Conservation (phyloP, 495 filamentous ascomycete genomes). For the Aspergillus hancockii region DNA sequence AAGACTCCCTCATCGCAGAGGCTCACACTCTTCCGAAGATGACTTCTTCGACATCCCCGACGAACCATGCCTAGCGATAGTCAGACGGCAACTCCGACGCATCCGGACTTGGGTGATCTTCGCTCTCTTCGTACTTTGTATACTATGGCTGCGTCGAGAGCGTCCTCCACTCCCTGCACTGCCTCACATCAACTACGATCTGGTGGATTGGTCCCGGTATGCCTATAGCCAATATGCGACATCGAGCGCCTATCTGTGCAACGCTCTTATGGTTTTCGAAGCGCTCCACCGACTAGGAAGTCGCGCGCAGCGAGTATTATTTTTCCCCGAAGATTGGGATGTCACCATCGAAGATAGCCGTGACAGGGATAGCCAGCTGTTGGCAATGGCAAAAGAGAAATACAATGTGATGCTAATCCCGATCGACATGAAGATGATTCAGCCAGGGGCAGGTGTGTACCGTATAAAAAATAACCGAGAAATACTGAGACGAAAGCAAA, state of each 20-base stretch:
- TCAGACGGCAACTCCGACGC: constrained; percentile 39
- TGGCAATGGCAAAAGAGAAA: constrained; percentile 59
- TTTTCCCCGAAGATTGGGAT: constrained; percentile 64
- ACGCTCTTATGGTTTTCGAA: constrained; percentile 75
- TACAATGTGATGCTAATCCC: constrained; percentile 64
- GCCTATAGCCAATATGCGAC: constrained; percentile 77
- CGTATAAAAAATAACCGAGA: not conserved
- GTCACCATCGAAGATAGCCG: constrained; percentile 35
- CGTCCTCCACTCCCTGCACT: constrained; percentile 26
- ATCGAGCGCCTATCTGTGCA: constrained; percentile 68
- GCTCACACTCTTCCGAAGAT: constrained; percentile 38
- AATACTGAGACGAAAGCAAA: not conserved
- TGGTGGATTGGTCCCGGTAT: constrained; percentile 60
- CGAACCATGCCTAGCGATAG: constrained; percentile 32
- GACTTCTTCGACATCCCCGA: constrained; percentile 50
- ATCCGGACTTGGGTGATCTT: constrained; percentile 41
- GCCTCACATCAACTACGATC: constrained; percentile 41
- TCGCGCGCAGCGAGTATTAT: constrained; percentile 64
- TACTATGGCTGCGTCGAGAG: constrained; percentile 32
- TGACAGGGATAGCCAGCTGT: constrained; percentile 53
- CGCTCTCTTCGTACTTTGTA: constrained; percentile 30
- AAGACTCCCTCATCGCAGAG: constrained; percentile 34
- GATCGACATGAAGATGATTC: constrained; percentile 55
- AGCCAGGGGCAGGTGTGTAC: constrained; percentile 41
- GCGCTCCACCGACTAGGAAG: constrained; percentile 59